These are phyloP conservation scores for Knoxdaviesia capensis DNA, from an alignment of 2,329 filamentous ascomycete species.

Conservation along the genomic window DNA sequence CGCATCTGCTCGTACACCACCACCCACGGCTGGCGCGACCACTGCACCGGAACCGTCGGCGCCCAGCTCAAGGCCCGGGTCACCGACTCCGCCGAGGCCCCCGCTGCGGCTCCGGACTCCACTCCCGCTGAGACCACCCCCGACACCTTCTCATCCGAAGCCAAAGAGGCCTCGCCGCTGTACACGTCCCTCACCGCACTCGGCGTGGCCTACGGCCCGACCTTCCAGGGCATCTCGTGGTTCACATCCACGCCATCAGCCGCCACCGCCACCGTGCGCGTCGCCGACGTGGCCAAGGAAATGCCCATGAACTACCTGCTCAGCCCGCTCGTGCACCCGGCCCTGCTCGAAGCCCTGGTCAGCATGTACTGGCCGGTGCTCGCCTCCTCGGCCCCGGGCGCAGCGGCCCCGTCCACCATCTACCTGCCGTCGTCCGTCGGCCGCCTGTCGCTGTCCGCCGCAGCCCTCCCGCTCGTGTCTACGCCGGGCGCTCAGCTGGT, in stretches of 20 bases:
- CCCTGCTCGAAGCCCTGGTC: conserved; percentile 7
- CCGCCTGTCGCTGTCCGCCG: conserved; percentile 9
- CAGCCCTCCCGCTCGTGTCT: conserved; percentile 13
- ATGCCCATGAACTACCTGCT: conserved; percentile 8
- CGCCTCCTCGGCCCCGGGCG: too few relatives aligned
- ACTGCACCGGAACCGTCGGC: conserved; percentile 32
- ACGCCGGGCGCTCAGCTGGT: conserved; percentile 12
- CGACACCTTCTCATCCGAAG: conserved; percentile 32
- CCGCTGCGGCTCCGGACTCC: conserved; percentile 30
- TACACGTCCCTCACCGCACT: conserved; percentile 13
- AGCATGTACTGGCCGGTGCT: conserved; percentile 14
- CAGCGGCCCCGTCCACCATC: conserved; percentile 11
- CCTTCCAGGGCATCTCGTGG: conserved; percentile 14
- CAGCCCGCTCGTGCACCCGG: conserved; percentile 7
- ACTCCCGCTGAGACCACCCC: too few relatives aligned
- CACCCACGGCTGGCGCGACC: conserved; percentile 33
- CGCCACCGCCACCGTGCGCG: conserved; percentile 4
- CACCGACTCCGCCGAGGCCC: conserved; percentile 24
- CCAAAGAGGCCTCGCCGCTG: conserved; percentile 18
- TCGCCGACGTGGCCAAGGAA: conserved; percentile 5
- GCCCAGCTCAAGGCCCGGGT: conserved; percentile 17
- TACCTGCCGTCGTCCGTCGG: conserved; percentile 15
- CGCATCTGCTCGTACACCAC: conserved; percentile 31
- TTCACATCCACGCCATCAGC: conserved; percentile 4
- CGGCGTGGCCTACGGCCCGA: conserved; percentile 18